Evolutionary conservation across 2,329 filamentous ascomycete genomes (phyloP), one percentile per base, ranked within the genome.

Genomic region (Talaromyces islandicus): DNA sequence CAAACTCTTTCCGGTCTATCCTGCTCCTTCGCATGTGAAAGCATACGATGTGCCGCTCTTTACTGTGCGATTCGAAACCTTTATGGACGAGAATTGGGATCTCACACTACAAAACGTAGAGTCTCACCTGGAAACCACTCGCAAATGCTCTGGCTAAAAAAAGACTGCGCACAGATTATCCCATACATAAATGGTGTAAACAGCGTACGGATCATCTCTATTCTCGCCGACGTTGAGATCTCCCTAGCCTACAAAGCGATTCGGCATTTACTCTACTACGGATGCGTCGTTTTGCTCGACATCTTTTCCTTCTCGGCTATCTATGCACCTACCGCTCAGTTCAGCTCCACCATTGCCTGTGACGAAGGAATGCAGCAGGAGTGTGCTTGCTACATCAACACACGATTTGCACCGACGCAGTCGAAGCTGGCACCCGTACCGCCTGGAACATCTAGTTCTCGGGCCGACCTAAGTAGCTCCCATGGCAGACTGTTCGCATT

Each of bases 271-370:
- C 82, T 97, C 27, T 96, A 95, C 79, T 97, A 97, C 75, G 91
- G 93, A 70, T 93, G 91, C 68, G 84, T 96, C 38, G 82, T 96
- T 27, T 84, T 97, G 57, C 85, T 97, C 11, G 94, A 99, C 76
- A 90, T 97, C 67, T 97, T 97, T 80, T 92, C 94, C 73, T 99
- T 97, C 72, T 83, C 87, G 32, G 91, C 90, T 48, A 93, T 95
- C 68, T 99, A 99, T 71, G 92, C 92, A 0, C 88, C 88, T 0
- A 91, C 91, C 0, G 82, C 87, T 0, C 88, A 90, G 41, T 88
- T 99, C 60, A 85, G 88, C 63, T 84, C 88, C 63, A 75, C 73
- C 32, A 96, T 99, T 68, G 82, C 94, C 32, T 81, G 84, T 48
- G 91, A 97, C 69, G 80, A 83, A 46, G 85, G 85, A 60, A 86